Base-by-base conservation (phyloP, 2,329 filamentous ascomycete species). In the Talaromyces sp. region DNA sequence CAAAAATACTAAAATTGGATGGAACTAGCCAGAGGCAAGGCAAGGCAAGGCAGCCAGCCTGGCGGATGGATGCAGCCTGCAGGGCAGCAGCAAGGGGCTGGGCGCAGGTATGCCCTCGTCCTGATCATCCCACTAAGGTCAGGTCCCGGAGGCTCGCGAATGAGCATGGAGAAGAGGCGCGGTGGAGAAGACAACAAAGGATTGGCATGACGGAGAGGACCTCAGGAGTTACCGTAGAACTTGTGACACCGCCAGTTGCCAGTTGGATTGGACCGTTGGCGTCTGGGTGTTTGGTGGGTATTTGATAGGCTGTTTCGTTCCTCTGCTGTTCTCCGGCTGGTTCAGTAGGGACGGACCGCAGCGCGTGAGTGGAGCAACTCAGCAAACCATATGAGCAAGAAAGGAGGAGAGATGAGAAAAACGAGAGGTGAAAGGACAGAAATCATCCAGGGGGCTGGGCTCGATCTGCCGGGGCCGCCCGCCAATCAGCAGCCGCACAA, bases 271-370 rank as follows among this genome's bases (percentile, higher is more conserved):
- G 40, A 5, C 16, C 14, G 40, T 3, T 16, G 40, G n/a, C 40
- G 23, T 23, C 23, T 23, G 23, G 23, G 23, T 23, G 23, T 23
- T 23, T 23, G 40, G 40, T 42, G n/a, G 42, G n/a, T 23, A 23
- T 23, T 47, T 47, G n/a, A 28, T 33, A 56, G 34, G 50, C 6
- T 12, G 23, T 27, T 31, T 54, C 28, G 33, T 34, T 54, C 28
- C 52, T 54, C 8, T 54, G 57, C 27, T 52, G 44, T 27, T 55
- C 66, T 69, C 65, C 66, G 68, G 68, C 68, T 68, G 68, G 70
- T 70, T 70, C 65, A 64, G 65, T 68, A 67, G 73, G 73, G 68
- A 70, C 73, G 73, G 73, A 73, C 73, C 73, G 73, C 72, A 74
- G 73, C 72, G 74, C 72, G 60, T 56, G 44, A 10, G 44, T 47